Base-by-base conservation (phyloP, 257 asterid species). In the Misopates orontium region DNA sequence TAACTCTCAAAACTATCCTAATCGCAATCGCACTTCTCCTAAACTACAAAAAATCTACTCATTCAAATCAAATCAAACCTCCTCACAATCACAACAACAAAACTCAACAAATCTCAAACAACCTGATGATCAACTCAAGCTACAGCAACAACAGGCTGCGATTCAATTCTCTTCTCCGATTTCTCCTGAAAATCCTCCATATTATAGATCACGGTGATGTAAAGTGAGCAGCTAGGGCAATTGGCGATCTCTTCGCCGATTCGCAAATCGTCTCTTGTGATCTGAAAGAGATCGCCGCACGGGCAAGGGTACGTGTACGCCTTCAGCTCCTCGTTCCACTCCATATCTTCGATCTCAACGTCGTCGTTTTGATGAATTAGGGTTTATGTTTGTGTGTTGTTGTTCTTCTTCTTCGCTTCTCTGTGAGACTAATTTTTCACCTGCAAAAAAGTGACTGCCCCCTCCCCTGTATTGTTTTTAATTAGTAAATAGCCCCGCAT, bases 281-380 rank as follows among this genome's bases (percentile, higher is more conserved):
- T 92, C 73, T 87, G 97, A 70, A 92, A 92, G 0, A 92, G 83
- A 80, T 92, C 98, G 39, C 97, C 96, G 74, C 98, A 92, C 2
- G 97, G 98, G 31, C 98, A 92, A 0, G 98, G 98, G 66, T 92
- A 92, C 0, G 96, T 92, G 78, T 60, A 92, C 4, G 98, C 79
- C 65, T 85, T 69, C 20, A 92, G 77, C 80, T 83, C 90, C 23
- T 92, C 78, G 76, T 87, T 81, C 98, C 98, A 92, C 80, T 92
- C 98, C 98, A 92, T 92, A 71, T 92, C 97, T 70, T 92, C 98
- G 65, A 92, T 92, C 84, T 92, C 98, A 1, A 92, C 97, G 32
- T 92, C 98, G 60, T 92, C 97, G 78, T 92, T n/a, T 9, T 54
- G 16, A 25, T 13, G 10, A 70, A 28, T 61, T 60, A 69, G 74